Evolutionary conservation across 2,329 filamentous ascomycete species (phyloP), one percentile per base, ranked within the genome.

Genomic region (Aspergillus ruber): DNA sequence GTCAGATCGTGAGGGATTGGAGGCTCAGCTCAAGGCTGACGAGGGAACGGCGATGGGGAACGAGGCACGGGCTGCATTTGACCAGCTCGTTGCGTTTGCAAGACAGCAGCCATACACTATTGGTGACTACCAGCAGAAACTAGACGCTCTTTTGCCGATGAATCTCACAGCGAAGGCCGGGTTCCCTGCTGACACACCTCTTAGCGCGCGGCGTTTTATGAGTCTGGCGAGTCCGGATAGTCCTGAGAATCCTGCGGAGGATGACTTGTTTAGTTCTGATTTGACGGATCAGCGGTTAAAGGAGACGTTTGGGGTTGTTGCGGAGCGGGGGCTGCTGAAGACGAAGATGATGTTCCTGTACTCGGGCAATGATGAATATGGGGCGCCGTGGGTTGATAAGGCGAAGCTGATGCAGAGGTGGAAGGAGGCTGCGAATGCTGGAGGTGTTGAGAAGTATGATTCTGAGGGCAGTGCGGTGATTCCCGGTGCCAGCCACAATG

Each of bases 241-340:
- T 18, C 79, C 79, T 0, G 70, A 74, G 42, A 67, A 73, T 44
- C 74, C 82, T 4, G 86, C 84, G 8, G 85, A 87, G 49, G 90
- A 96, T 63, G 90, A 95, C 63, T 88, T 86, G 61, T 95, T 95
- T 70, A 90, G 86, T n/a, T 83, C 82, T 2, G 86, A 93, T 61
- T 70, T 93, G n/a, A 66, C 72, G 0, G 77, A 81, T 38, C 73
- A 79, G 27, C 72, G 75, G 15, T 71, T 90, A 6, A 60, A 67
- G 20, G 64, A 64, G 12, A 84, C 84, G n/a, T 95, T 91, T 77
- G 78, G 82, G 3, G 71, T 59, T 52, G 64, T 77, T 33, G 56
- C 60, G 1, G 44, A 60, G 17, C 54, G 60, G 12, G 70, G 69
- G 0, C 44, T 74, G 15, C 42, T 75, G 46, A 63, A 58, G 48